Evolutionary conservation across 73 alveolate species (phyloP).

Genomic region (Paramecium caudatum): DNA sequence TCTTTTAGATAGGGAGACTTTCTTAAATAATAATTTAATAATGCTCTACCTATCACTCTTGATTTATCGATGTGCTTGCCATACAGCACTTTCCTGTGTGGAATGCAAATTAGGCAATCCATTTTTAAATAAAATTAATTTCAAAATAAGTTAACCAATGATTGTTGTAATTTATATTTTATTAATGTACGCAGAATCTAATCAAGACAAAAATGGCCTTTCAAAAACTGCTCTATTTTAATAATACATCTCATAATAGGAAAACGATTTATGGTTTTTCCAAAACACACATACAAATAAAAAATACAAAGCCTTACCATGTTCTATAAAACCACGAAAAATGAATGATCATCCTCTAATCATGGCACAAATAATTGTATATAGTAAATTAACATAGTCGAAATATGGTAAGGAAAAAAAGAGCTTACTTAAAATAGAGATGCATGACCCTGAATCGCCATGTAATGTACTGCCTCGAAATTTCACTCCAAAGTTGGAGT

Average conservation of each 20-base stretch:
- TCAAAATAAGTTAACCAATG: conserved; percentile 24
- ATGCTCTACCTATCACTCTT: conserved; percentile 10
- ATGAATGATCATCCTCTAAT: background rate
- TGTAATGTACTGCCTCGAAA: too few relatives aligned
- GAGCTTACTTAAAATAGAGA: too few relatives aligned
- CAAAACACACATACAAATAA: background rate
- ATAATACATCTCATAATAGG: too few relatives aligned
- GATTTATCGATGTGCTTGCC: background rate
- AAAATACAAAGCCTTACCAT: background rate
- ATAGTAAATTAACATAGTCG: too few relatives aligned
- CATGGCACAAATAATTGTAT: conserved; percentile 27
- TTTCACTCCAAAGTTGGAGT: too few relatives aligned
- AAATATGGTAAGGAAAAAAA: too few relatives aligned
- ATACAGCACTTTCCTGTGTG: conserved; percentile 5
- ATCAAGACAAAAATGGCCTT: too few relatives aligned
- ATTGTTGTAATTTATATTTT: too few relatives aligned
- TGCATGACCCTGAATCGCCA: too few relatives aligned
- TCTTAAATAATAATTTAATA: conserved; percentile 36
- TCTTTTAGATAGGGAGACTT: conserved; percentile 40
- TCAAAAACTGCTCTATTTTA: too few relatives aligned
- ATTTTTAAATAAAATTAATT: conserved; percentile 12
- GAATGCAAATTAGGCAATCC: conserved; percentile 43
- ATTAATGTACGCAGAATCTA: too few relatives aligned
- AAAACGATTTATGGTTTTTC: background rate
- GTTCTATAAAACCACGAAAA: background rate